Percentiles rank a stretch among this genome's conserved stretches.
Evolutionary conservation across 352 stramenopile species (phyloP).

Genomic region (Phytophthora hybrid): DNA sequence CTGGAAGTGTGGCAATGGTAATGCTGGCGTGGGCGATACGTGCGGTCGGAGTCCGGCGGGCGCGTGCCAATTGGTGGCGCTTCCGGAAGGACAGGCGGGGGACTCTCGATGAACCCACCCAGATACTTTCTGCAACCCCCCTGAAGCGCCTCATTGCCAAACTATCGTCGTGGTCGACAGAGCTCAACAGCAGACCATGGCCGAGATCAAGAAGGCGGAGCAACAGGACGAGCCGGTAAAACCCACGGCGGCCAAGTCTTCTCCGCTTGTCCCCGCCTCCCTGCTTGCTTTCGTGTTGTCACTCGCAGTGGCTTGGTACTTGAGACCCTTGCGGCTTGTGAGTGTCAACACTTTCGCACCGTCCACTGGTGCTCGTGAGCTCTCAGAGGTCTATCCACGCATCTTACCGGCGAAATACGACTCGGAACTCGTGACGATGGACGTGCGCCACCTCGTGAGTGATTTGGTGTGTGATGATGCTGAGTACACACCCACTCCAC

Average conservation of each 20-base stretch:
- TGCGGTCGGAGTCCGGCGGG: neutral
- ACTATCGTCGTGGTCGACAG: neutral
- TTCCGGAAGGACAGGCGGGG: neutral
- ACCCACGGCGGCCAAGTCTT: neutral
- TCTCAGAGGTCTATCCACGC: neutral
- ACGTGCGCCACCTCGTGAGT: conserved; percentile 39
- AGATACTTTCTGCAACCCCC: too few species aligned
- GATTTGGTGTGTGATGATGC: conserved; percentile 38
- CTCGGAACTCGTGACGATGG: conserved; percentile 49
- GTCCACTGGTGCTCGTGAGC: neutral
- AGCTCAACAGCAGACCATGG: neutral
- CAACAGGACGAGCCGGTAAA: neutral
- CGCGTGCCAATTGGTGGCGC: neutral
- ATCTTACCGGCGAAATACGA: conserved; percentile 54
- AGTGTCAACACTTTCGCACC: neutral
- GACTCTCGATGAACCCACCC: too few species aligned
- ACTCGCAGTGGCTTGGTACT: neutral
- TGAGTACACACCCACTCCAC: conserved; percentile 30
- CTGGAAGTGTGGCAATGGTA: neutral
- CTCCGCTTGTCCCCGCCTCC: neutral
- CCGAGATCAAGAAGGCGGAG: neutral
- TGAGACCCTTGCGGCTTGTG: neutral
- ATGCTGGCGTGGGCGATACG: neutral
- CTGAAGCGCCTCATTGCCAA: neutral
- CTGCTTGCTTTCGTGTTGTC: neutral